Base-by-base conservation (phyloP, 768 basidiomycete genomes). In the Pholiota microspora region DNA sequence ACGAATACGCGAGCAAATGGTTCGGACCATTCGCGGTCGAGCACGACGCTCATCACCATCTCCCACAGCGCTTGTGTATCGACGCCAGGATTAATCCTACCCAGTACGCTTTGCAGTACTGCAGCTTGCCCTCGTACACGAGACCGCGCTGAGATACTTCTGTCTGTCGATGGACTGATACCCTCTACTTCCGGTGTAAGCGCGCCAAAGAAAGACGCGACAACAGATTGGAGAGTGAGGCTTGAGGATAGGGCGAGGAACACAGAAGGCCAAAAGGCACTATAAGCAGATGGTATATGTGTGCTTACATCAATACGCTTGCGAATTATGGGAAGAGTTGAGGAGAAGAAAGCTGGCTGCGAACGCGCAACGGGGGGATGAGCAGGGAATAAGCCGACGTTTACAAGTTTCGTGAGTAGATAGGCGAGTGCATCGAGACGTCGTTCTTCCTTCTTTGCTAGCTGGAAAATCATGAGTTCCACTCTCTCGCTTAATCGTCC, bases 281-380 rank as follows among this genome's bases (percentile, higher is more conserved):
- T 42, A 21, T 42, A 42, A 10, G 40, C 4, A 67, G 15, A 61
- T 59, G 27, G 73, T 75, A 67, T 87, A 90, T 3, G 63, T 51
- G 1, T 59, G 38, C 9, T 53, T 49, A 12, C 16, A 38, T 63
- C 57, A 5, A 58, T 63, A 29, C 34, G 57, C 51, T 8, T 47
- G 25, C 78, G 80, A 40, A 91, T 80, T 10, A 65, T 69, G 6
- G 80, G 74, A 28, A 86, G 67, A 2, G 72, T 74, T 2, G 75
- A 65, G 24, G 69, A 66, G 68, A 89, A 92, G 71, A 92, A 93
- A 1, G 87, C 91, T 5, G 85, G 76, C 53, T 87, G 87, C 0
- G 83, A 82, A n/a, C 76, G 78, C 2, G 80, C 68, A 5, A 69
- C 67, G 6, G 83, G 80, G 2, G 69, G 71, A 8, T 73, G 69